These are phyloP conservation scores for Sarocladium oryzae DNA, from an alignment of 2,329 filamentous ascomycete genomes.

Conservation along the genomic window DNA sequence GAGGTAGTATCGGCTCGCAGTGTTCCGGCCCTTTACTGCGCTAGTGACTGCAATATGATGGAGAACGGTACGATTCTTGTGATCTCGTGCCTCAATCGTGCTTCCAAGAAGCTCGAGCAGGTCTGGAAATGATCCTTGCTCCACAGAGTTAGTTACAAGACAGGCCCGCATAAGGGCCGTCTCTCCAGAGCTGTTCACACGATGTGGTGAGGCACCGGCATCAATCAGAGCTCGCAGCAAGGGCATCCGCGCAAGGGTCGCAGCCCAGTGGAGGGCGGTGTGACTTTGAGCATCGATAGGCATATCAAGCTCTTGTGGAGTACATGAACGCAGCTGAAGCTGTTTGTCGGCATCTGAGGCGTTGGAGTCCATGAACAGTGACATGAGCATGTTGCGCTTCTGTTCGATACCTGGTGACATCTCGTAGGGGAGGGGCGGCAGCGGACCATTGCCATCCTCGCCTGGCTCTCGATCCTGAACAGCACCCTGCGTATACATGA, in stretches of 20 bases:
- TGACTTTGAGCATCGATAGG: slow-evolving; percentile 86
- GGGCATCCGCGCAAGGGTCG: slow-evolving; percentile 79
- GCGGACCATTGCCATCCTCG: slow-evolving; percentile 49
- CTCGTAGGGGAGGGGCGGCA: slow-evolving; percentile 59
- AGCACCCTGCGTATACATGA: slow-evolving; percentile 54
- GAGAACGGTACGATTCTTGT: slow-evolving; percentile 82
- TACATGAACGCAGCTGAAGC: slow-evolving; percentile 69
- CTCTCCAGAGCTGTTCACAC: slow-evolving; percentile 84
- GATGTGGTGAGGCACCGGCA: slow-evolving; percentile 78
- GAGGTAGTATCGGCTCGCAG: slow-evolving; percentile 91
- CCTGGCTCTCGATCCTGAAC: slow-evolving; percentile 35
- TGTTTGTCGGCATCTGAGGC: slow-evolving; percentile 66
- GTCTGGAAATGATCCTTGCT: slow-evolving; percentile 84
- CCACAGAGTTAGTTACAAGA: slow-evolving; percentile 88
- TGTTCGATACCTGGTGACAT: slow-evolving; percentile 62
- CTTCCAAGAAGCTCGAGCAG: slow-evolving; percentile 81
- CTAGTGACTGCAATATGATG: slow-evolving; percentile 96
- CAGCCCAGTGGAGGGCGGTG: slow-evolving; percentile 93
- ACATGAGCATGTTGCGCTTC: slow-evolving; percentile 76
- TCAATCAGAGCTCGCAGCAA: slow-evolving; percentile 75
- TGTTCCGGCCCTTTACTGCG: slow-evolving; percentile 85
- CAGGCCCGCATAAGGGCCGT: slow-evolving; percentile 91
- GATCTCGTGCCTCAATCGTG: slow-evolving; percentile 85
- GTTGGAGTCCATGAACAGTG: slow-evolving; percentile 70
- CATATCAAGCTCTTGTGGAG: slow-evolving; percentile 77